A percentile compares a stretch with the other conserved stretches of the same genome.
These are phyloP conservation scores for Cerrena zonata DNA, from an alignment of 1,284 basidiomycete species.

Conservation along the genomic window DNA sequence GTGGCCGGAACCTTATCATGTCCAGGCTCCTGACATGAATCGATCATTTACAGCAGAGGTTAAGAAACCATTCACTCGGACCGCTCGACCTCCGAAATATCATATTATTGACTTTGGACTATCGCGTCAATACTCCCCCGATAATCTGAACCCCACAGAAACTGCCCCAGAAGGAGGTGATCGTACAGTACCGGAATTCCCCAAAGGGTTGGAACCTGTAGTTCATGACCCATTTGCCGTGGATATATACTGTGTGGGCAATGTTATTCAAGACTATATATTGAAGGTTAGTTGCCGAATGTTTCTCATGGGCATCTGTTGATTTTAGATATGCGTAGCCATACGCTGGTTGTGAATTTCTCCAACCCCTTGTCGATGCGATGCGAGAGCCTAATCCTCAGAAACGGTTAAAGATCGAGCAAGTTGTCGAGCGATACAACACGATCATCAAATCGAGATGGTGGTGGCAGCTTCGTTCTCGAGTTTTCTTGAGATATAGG, in stretches of 20 bases:
- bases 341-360: slow-evolving; percentile 6
- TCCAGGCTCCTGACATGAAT: slow-evolving; percentile 9
- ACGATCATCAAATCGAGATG: background rate
- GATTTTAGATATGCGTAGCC: background rate
- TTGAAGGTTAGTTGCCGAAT: slow-evolving; percentile 18
- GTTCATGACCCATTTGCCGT: slow-evolving; percentile 26
- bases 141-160: slow-evolving; percentile 6
- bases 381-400: slow-evolving; percentile 10
- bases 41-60: slow-evolving; percentile 16
- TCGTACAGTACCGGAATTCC: slow-evolving; percentile 24
- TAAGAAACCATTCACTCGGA: slow-evolving; percentile 27
- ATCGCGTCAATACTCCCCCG: slow-evolving; percentile 22
- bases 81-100: slow-evolving; percentile 26
- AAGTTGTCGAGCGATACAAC: slow-evolving; percentile 9
- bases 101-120: slow-evolving; percentile 35
- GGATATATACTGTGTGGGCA: slow-evolving; percentile 28
- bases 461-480: background rate
- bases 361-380: slow-evolving; percentile 6
- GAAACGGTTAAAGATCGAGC: slow-evolving; percentile 9
- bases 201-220: slow-evolving; percentile 16
- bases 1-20: slow-evolving; percentile 27
- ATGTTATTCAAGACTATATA: slow-evolving; percentile 25
- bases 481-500: background rate
- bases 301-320: slow-evolving; percentile 16
- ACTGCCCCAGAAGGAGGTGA: slow-evolving; percentile 18